phyloP scores from a whole-genome alignment of 2,329 filamentous ascomycete species.

The Hymenoscyphus infarciens region DNA sequence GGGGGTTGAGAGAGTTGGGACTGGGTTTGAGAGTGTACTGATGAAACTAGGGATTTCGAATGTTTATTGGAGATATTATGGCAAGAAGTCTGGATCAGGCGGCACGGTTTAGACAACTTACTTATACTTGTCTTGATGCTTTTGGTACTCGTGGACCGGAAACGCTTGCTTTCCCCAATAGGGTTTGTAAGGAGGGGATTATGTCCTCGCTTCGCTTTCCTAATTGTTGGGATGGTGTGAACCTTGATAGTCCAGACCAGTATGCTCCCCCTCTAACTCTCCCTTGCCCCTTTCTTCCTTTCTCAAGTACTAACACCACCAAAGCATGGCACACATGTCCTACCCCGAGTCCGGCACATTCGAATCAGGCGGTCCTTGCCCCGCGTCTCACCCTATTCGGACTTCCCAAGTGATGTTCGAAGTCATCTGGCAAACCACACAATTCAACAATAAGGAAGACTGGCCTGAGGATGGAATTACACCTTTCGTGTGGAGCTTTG shows the following conservation, averaged over 20 bases:
- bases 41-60: conserved; percentile 40
- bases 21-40: background rate
- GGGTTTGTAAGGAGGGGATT: conserved; percentile 34
- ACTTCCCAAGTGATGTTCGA: conserved; percentile 38
- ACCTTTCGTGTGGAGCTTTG: conserved; percentile 41
- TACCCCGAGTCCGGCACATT: conserved; percentile 23
- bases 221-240: conserved; percentile 29
- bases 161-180: conserved; percentile 37
- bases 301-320: too few relatives aligned
- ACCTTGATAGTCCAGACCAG: conserved; percentile 24
- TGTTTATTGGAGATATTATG: conserved; percentile 42
- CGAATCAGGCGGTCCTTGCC: conserved; percentile 21
- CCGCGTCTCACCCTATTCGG: conserved; percentile 18
- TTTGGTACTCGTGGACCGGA: conserved; percentile 16
- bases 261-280: too few relatives aligned
- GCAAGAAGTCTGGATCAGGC: conserved; percentile 37
- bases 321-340: conserved; percentile 23
- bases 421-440: conserved; percentile 45
- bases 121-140: conserved; percentile 42
- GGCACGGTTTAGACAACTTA: conserved; percentile 41
- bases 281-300: too few relatives aligned
- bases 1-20: background rate
- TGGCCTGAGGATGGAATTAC: conserved; percentile 44
- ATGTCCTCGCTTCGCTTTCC: conserved; percentile 35
- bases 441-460: conserved; percentile 41